These are phyloP conservation scores for Przewalskia tangutica DNA, from an alignment of 257 asterid species.

Conservation along the genomic window DNA sequence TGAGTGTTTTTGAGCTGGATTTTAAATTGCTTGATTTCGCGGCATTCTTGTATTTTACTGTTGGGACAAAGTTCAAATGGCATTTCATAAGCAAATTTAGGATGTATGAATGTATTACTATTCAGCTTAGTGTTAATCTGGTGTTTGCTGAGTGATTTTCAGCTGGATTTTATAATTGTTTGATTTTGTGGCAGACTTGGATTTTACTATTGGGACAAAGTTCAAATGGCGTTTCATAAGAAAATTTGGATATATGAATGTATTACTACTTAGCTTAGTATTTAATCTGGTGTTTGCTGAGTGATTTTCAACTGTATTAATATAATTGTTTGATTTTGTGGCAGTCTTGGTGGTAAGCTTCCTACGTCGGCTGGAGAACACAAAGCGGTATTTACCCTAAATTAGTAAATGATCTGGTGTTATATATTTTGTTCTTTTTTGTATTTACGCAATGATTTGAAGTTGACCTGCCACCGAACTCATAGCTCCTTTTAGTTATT, in stretches of 20 bases:
- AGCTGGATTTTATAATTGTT: too few species aligned
- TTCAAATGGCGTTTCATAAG: background rate
- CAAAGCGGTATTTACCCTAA: conserved; percentile 35
- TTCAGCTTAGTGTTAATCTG: background rate
- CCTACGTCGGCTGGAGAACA: conserved; percentile 35
- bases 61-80: background rate
- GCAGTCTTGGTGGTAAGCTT: conserved; percentile 87
- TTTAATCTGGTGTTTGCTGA: background rate
- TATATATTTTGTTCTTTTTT: background rate
- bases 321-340: background rate
- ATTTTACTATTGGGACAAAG: background rate
- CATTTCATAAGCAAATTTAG: background rate
- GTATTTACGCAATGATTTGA: background rate
- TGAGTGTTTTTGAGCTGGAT: too few species aligned
- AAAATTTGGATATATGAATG: background rate
- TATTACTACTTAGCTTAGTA: background rate
- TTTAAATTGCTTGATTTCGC: too few species aligned
- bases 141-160: too few species aligned
- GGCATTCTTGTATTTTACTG: too few species aligned
- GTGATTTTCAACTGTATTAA: background rate
- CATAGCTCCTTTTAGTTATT: background rate
- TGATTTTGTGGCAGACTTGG: too few species aligned
- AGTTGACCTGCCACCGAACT: background rate
- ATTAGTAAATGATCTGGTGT: background rate
- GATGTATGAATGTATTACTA: too few species aligned